Percentiles rank a stretch among this genome's conserved stretches.
Conservation (phyloP, 768 basidiomycete genomes). For the Naematelia aurantialba region DNA sequence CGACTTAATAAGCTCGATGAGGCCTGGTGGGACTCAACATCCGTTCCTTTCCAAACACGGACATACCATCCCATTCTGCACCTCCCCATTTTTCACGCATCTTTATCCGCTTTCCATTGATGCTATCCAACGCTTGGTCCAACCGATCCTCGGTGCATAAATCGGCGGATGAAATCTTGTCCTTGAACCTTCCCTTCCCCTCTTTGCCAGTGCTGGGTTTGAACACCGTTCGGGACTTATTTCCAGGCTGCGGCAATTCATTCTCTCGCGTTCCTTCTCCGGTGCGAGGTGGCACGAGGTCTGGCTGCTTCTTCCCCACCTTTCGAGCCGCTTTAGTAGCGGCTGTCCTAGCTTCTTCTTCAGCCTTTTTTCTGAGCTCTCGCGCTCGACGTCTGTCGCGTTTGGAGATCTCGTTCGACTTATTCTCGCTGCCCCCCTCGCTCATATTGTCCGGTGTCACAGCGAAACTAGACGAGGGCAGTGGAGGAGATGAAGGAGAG, state of each 20-base stretch:
- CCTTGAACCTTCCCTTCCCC: constrained; percentile 15
- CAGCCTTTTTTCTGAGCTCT: constrained; percentile 66
- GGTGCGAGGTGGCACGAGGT: constrained; percentile 20
- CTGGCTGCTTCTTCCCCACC: constrained; percentile 60
- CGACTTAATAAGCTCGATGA: not conserved
- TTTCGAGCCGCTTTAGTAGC: constrained; percentile 58
- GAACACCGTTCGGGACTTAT: constrained; percentile 2
- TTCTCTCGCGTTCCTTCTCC: constrained; percentile 27
- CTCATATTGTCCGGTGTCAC: not conserved
- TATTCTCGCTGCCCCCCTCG: not conserved
- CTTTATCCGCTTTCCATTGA: constrained; percentile 33
- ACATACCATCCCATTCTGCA: constrained; percentile 27
- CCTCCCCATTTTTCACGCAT: constrained; percentile 31
- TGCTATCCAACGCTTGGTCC: constrained; percentile 8
- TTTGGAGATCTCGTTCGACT: constrained; percentile 58
- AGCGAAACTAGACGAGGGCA: not conserved
- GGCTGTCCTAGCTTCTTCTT: constrained; percentile 40
- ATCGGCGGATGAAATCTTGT: constrained; percentile 1
- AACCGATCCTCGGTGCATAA: constrained; percentile 4
- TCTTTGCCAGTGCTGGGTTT: not conserved
- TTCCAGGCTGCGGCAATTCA: constrained; percentile 8
- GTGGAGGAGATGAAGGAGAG: not conserved
- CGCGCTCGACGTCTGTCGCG: constrained; percentile 73
- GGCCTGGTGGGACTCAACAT: not conserved
- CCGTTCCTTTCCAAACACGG: not conserved